Evolutionary conservation across 2,329 filamentous ascomycete genomes (phyloP), one percentile per base, ranked within the genome.

Genomic region (Scopulariopsis brevicaulis): DNA sequence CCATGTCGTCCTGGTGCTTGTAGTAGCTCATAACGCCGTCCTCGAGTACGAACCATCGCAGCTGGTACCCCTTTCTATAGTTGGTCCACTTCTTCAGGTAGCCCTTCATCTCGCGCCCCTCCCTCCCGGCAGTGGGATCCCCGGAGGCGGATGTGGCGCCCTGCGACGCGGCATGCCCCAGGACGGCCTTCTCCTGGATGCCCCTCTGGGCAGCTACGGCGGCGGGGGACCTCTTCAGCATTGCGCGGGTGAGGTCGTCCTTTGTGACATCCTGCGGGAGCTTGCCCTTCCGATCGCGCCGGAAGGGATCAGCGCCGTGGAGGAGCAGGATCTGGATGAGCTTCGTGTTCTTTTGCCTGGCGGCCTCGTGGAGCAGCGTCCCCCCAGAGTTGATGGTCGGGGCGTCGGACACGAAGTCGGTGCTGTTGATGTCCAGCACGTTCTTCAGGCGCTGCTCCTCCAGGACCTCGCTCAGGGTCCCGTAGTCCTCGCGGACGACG

Each of bases 1-100:
- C 94, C 35, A 91, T 90, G 69, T 99, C 94, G 68, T 99, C 94
- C 73, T 99, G 94, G 70, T 97, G 90, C 74, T 99, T 99, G 77
- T 97, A 99, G 74, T 99, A 99, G 72, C 94, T 97, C 63, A 99
- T 73, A 14, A 99, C 93, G 14, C 94, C 94, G 68, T 99, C 94
- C 69, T 99, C 94, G 10, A 99, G 82, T 15, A 97, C 94, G 68
- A 99, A 99, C 92, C 93, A 99, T 60, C 94, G 82, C 62, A 99
- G 72, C 74, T 99, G 96, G 74, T 96, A 99, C 10, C 94, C 94
- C 68, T 89, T 92, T 24, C 93, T 92, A 70, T 99, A 99, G 70
- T 99, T 99, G 54, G 94, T 99, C 94, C 94, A 99, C 71, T 99
- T 99, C 74, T 96, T 97, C 59, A 99, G 77, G 70, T 97, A 99